Evolutionary conservation across 75 land plant genomes (phyloP).

Genomic region (Larix kaempferi): DNA sequence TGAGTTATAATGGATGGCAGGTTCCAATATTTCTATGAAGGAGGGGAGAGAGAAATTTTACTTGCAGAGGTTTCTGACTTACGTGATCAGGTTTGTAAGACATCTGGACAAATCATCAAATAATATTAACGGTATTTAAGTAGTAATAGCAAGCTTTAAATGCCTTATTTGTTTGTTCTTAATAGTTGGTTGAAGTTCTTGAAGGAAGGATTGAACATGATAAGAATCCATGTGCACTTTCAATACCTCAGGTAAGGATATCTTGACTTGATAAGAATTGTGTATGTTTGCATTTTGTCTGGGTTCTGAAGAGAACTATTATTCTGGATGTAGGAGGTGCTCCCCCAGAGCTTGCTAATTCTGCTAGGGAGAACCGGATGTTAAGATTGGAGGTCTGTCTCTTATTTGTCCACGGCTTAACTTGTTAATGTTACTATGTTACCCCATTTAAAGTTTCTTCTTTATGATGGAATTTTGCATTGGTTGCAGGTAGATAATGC

Average conservation of each 20-base stretch:
- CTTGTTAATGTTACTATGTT: background rate
- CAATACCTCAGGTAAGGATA: constrained; percentile 30
- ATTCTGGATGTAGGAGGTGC: constrained; percentile 16
- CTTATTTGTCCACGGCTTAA: background rate
- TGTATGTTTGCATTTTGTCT: background rate
- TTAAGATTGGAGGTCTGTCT: constrained; percentile 37
- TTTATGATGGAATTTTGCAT: background rate
- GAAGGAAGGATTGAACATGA: constrained; percentile 40
- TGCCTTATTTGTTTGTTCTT: constrained; percentile 1
- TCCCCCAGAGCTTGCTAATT: constrained; percentile 22
- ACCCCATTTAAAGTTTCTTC: background rate
- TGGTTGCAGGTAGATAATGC: constrained; percentile 51
- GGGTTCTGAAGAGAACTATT: background rate
- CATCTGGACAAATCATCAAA: background rate
- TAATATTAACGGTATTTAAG: background rate
- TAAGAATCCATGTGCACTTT: constrained; percentile 5
- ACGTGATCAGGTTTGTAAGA: constrained; percentile 59
- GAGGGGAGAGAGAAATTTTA: constrained; percentile 76
- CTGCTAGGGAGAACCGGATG: constrained; percentile 29
- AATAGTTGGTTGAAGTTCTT: constrained; percentile 54
- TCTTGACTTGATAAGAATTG: constrained; percentile 2
- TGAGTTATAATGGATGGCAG: constrained; percentile 21
- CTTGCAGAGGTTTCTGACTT: constrained; percentile 53
- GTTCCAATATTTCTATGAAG: constrained; percentile 80
- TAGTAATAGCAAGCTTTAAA: background rate